Percentiles rank a stretch among this genome's conserved stretches.
phyloP scores from a whole-genome alignment of 805 yeast species.

The Kuraishia ogatae region DNA sequence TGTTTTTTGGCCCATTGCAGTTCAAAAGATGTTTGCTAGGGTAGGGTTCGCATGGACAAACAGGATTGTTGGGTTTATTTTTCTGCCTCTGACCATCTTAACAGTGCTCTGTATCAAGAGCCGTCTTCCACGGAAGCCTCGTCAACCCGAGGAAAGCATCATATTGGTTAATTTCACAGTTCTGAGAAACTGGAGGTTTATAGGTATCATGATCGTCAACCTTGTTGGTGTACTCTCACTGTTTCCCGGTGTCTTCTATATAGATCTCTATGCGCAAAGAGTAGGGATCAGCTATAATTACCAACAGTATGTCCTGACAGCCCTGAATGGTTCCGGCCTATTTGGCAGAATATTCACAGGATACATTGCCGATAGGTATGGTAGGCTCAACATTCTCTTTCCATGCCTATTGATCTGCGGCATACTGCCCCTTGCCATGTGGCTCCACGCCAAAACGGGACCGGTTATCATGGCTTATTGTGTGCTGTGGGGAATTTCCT shows the following conservation, averaged over 20 bases:
- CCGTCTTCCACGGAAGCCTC: conserved; percentile 15
- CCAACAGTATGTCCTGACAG: conserved; percentile 6
- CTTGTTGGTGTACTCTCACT: conserved; percentile 16
- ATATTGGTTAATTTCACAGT: conserved; percentile 5
- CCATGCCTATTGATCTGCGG: conserved; percentile 19
- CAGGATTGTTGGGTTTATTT: conserved; percentile 25
- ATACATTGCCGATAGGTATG: conserved; percentile 33
- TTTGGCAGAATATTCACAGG: conserved; percentile 46
- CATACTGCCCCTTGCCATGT: conserved; percentile 20
- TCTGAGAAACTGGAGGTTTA: conserved; percentile 8
- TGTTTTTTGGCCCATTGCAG: conserved; percentile 33
- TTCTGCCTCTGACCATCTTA: conserved; percentile 15
- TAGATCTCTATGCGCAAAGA: conserved; percentile 9
- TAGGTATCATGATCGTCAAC: conserved; percentile 2
- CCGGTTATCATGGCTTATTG: conserved; percentile 15
- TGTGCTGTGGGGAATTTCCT: conserved; percentile 24
- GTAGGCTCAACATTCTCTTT: conserved; percentile 32
- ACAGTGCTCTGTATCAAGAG: conserved; percentile 21
- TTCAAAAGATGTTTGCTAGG: conserved; percentile 27
- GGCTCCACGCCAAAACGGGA: conserved; percentile 21
- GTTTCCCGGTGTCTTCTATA: conserved; percentile 22
- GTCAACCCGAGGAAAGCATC: conserved; percentile 1
- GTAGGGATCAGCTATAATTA: background rate
- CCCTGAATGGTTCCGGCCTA: conserved; percentile 31
- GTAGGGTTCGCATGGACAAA: conserved; percentile 35